Percentiles rank a stretch among this genome's conserved stretches.
phyloP scores from a whole-genome alignment of 2,329 filamentous ascomycete genomes.

The Leptographium flavum region DNA sequence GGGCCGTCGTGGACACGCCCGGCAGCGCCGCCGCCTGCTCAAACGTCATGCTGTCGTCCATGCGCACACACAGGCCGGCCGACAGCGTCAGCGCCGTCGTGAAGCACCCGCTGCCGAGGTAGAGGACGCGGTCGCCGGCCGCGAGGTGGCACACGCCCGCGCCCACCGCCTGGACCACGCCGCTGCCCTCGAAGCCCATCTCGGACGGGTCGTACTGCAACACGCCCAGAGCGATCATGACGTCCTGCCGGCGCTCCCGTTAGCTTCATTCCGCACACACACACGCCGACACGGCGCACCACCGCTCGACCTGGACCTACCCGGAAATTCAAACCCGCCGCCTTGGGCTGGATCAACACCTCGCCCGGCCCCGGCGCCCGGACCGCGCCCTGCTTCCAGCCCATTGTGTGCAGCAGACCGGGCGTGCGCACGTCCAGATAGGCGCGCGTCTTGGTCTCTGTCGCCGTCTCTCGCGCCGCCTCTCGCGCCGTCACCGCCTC shows the following conservation, averaged over 20 bases:
- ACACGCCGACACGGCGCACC: constrained; percentile 14
- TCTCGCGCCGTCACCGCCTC: too few species aligned
- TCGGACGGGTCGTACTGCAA: constrained; percentile 5
- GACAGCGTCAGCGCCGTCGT: background rate
- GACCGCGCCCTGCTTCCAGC: constrained; percentile 11
- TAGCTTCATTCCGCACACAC: too few species aligned
- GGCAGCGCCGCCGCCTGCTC: constrained; percentile 21
- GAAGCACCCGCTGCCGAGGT: background rate
- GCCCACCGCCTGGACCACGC: constrained; percentile 11
- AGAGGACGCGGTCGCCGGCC: constrained; percentile 18
- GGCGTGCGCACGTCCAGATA: constrained; percentile 8
- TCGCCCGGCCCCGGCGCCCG: constrained; percentile 5
- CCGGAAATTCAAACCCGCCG: constrained; percentile 15
- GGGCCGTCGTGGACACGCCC: constrained; percentile 25
- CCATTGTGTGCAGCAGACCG: constrained; percentile 15
- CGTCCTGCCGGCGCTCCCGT: constrained; percentile 19
- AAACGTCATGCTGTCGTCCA: background rate
- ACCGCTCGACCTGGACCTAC: background rate
- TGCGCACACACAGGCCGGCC: background rate
- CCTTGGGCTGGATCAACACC: constrained; percentile 15
- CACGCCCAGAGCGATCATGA: constrained; percentile 16
- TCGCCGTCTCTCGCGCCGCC: too few species aligned
- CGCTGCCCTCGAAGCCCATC: constrained; percentile 17
- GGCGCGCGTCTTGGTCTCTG: too few species aligned
- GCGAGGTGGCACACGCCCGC: constrained; percentile 11